phyloP scores from a whole-genome alignment of 495 filamentous ascomycete genomes.

The Penicillium fimorum region DNA sequence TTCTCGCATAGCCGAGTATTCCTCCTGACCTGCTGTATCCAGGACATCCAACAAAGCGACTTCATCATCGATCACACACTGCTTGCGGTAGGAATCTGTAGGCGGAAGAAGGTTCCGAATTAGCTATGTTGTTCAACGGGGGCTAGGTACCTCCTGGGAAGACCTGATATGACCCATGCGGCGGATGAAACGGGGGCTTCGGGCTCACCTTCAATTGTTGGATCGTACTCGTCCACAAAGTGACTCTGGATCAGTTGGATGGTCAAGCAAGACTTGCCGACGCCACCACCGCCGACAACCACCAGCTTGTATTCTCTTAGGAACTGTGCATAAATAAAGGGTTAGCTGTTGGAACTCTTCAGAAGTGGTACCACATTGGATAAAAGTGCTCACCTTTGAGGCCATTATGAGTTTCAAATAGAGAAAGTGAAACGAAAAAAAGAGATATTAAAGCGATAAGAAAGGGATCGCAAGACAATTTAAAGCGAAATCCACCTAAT shows the following conservation, averaged over 20 bases:
- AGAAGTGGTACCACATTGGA: neutral
- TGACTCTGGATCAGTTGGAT: slow-evolving; percentile 99
- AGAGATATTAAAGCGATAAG: neutral
- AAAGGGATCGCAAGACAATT: slow-evolving; percentile 1
- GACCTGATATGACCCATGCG: slow-evolving; percentile 10
- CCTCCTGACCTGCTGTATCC: slow-evolving; percentile 97
- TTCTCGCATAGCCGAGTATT: slow-evolving; percentile 99
- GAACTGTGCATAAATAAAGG: slow-evolving; percentile 55
- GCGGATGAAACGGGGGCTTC: neutral
- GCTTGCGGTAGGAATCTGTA: slow-evolving; percentile 98
- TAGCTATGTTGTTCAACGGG: slow-evolving; percentile 12
- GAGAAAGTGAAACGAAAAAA: slow-evolving; percentile 3
- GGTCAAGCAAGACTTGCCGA: slow-evolving; percentile 98
- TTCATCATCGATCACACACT: slow-evolving; percentile 98
- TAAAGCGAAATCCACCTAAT: neutral
- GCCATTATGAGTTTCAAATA: slow-evolving; percentile 23
- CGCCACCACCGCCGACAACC: slow-evolving; percentile 95
- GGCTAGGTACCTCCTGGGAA: neutral
- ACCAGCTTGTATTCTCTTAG: slow-evolving; percentile 98
- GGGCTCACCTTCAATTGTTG: slow-evolving; percentile 91
- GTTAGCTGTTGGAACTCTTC: slow-evolving; percentile 19
- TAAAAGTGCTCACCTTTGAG: slow-evolving; percentile 27
- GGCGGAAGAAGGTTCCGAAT: slow-evolving; percentile 14
- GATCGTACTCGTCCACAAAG: slow-evolving; percentile 99
- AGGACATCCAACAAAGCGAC: slow-evolving; percentile 95